These are phyloP conservation scores for Gynochthodes officinalis DNA, from an alignment of 257 asterid genomes.

Conservation along the genomic window DNA sequence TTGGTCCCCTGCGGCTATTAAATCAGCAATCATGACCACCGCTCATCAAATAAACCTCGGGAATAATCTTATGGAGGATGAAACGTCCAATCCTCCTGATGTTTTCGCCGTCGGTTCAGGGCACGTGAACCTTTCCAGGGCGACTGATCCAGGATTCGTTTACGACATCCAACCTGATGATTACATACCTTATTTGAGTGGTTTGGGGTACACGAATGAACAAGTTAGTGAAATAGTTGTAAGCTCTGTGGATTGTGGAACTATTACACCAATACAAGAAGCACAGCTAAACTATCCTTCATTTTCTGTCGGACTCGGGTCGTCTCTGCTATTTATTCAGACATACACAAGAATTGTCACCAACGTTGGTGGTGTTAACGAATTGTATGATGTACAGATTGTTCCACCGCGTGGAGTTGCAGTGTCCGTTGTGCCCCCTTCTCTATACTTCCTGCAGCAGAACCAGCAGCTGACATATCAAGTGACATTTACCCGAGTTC, in stretches of 20 bases:
- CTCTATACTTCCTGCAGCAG: constrained; percentile 7
- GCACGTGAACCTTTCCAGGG: constrained; percentile 42
- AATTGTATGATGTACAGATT: constrained; percentile 18
- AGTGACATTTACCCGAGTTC: constrained; percentile 11
- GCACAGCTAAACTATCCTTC: constrained; percentile 48
- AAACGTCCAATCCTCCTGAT: constrained; percentile 26
- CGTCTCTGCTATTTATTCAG: neutral
- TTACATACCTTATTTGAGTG: constrained; percentile 45
- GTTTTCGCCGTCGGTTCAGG: constrained; percentile 44
- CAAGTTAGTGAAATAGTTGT: constrained; percentile 20
- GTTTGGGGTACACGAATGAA: constrained; percentile 34
- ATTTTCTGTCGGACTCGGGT: constrained; percentile 22
- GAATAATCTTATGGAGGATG: constrained; percentile 28
- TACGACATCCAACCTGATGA: constrained; percentile 43
- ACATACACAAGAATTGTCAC: constrained; percentile 21
- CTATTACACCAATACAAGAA: constrained; percentile 22
- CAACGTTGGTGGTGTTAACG: constrained; percentile 17
- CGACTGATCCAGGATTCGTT: constrained; percentile 47
- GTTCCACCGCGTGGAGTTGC: constrained; percentile 19
- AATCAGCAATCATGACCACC: constrained; percentile 38
- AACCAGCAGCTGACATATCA: constrained; percentile 18
- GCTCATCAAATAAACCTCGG: constrained; percentile 35
- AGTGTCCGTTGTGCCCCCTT: constrained; percentile 6
- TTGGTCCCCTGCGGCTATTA: constrained; percentile 45
- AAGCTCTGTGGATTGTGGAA: constrained; percentile 25